Conservation (phyloP, 2,329 filamentous ascomycete genomes). For the Trichoderma simmonsii region DNA sequence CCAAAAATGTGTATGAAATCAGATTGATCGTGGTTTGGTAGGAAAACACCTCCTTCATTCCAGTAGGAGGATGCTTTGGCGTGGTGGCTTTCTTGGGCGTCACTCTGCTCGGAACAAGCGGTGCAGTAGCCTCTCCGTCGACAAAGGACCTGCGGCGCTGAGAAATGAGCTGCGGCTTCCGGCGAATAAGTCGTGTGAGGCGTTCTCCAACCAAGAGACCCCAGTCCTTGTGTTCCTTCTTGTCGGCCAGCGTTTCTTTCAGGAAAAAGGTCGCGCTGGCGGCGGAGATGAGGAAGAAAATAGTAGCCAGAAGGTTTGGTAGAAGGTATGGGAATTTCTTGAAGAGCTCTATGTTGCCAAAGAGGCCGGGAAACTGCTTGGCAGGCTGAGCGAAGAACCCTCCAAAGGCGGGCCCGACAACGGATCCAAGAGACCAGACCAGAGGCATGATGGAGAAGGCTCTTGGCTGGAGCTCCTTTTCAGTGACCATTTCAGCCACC, state of each 20-base stretch:
- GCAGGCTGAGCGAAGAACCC: constrained; percentile 82
- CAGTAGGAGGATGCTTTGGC: constrained; percentile 28
- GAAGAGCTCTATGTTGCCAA: constrained; percentile 65
- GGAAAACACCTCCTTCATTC: constrained; percentile 65
- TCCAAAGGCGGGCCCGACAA: constrained; percentile 84
- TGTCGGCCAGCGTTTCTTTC: constrained; percentile 76
- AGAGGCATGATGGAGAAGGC: constrained; percentile 94
- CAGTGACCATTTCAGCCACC: constrained; percentile 88
- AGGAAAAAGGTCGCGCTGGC: constrained; percentile 74
- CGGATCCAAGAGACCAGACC: constrained; percentile 80
- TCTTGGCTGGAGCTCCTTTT: constrained; percentile 78
- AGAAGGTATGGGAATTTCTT: constrained; percentile 76
- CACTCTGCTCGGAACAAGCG: background rate
- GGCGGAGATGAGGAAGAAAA: constrained; percentile 76
- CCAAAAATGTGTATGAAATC: constrained; percentile 73
- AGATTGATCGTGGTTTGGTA: constrained; percentile 73
- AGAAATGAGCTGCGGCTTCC: constrained; percentile 24
- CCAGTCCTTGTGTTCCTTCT: constrained; percentile 66
- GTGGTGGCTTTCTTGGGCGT: constrained; percentile 23
- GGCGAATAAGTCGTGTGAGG: constrained; percentile 46
- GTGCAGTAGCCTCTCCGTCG: constrained; percentile 51
- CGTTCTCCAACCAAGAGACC: constrained; percentile 70
- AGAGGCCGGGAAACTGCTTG: constrained; percentile 67
- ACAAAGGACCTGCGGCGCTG: constrained; percentile 47
- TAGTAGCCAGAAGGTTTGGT: constrained; percentile 75